Conservation (phyloP, 116 monocot species). For the Papilionanthe hybrid region DNA sequence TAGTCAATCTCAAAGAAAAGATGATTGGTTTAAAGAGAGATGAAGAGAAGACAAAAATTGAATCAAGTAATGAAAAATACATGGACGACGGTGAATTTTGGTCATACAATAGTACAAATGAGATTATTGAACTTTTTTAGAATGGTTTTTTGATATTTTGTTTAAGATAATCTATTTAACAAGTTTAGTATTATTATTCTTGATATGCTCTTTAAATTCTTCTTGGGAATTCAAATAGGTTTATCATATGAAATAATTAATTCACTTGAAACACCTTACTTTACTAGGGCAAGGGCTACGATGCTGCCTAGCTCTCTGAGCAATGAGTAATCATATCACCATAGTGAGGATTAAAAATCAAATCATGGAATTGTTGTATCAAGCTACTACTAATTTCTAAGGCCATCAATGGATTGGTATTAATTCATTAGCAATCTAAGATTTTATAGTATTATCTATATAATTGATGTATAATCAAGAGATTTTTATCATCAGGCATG, state of each 20-base stretch:
- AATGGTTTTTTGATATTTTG: background rate
- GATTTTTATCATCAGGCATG: too few relatives aligned
- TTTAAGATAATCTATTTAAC: background rate
- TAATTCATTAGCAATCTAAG: too few relatives aligned
- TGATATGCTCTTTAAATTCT: background rate
- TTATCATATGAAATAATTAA: background rate
- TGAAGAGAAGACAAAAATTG: background rate
- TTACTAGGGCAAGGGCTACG: too few relatives aligned
- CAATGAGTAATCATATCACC: background rate
- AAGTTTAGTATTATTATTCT: background rate
- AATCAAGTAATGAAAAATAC: background rate
- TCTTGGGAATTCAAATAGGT: background rate
- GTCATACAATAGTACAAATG: background rate
- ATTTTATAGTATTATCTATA: too few relatives aligned
- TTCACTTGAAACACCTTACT: background rate
- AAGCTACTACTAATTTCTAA: too few relatives aligned
- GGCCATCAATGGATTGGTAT: too few relatives aligned
- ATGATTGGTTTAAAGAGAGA: background rate
- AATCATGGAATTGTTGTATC: too few relatives aligned
- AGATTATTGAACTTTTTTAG: background rate
- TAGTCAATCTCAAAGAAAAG: too few relatives aligned
- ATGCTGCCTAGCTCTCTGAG: background rate
- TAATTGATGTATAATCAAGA: too few relatives aligned
- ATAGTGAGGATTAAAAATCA: background rate
- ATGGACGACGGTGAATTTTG: background rate